Base-by-base conservation (phyloP, 1,139 yeast genomes). In the Pneumocystis murina region DNA sequence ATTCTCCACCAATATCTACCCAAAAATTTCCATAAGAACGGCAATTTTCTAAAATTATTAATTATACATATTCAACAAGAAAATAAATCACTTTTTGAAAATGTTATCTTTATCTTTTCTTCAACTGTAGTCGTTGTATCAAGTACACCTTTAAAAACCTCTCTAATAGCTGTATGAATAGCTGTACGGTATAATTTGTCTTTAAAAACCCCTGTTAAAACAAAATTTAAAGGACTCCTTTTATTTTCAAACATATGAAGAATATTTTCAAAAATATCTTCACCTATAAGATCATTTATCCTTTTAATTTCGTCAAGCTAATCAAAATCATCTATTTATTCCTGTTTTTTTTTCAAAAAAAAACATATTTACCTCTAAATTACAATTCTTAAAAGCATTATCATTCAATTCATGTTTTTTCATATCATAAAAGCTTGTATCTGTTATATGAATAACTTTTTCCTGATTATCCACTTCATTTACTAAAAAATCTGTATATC, bases 401-500 rank as follows among this genome's bases (percentile, higher is more conserved):
- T 24, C 14, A 24, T 24, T 3, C 12, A 24, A 8, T 2, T 24
- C n/a, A 48, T 8, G 5, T 2, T 10, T 24, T 3, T 12, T 4
- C 4, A 2, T 14, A 24, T 48, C 33, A 20, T 8, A 24, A 48
- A 24, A 24, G 4, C 7, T 20, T 63, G 83, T 82, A 71, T 91
- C 96, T 3, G 75, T 72, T 68, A 92, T 78, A 72, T 85, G 92
- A 16, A 91, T 81, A 1, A 90, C 96, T 1, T 81, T 75, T 0
- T 89, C 95, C 36, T 82, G 76, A 39, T 76, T 69, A 66, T 80
- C 86, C 66, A 92, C 85, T 74, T 94, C 98, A 73, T 90, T 89
- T 59, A 92, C 98, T 72, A 89, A 80, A 72, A 94, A 94, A 73
- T 92, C 98, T n/a, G 96, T 85, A 75, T 90, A 90, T 67, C 96